Evolutionary conservation across 345 rosid species (phyloP).

Genomic region (Hibiscus mutabilis): DNA sequence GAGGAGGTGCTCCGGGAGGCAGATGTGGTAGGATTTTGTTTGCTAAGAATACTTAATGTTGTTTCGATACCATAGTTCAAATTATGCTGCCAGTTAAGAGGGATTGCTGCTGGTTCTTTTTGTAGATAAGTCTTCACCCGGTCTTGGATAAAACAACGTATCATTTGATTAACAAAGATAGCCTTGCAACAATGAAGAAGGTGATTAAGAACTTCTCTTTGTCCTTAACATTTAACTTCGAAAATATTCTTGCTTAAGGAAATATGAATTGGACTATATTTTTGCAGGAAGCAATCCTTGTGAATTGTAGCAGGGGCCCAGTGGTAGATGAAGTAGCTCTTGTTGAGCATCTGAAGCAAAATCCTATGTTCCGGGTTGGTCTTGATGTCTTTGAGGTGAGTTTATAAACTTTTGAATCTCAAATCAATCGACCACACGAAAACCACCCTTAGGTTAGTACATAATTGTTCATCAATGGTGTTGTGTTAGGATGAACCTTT

Average conservation of each 20-base stretch:
- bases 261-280: background rate
- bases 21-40: slow-evolving; percentile 52
- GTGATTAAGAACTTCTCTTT: slow-evolving; percentile 23
- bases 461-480: background rate
- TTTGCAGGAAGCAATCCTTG: slow-evolving; percentile 81
- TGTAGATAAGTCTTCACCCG: slow-evolving; percentile 95
- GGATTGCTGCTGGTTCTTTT: slow-evolving; percentile 11
- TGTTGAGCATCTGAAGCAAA: slow-evolving; percentile 74
- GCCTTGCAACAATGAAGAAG: slow-evolving; percentile 90
- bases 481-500: slow-evolving; percentile 75
- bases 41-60: background rate
- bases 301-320: slow-evolving; percentile 94
- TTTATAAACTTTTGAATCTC: background rate
- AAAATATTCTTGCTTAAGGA: background rate
- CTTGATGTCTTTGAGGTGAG: slow-evolving; percentile 96
- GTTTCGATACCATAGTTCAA: background rate
- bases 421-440: background rate
- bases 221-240: background rate
- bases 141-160: slow-evolving; percentile 88
- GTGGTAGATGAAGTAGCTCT: slow-evolving; percentile 92
- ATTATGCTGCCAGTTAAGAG: slow-evolving; percentile 8
- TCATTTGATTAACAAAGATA: slow-evolving; percentile 90
- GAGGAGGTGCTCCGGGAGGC: slow-evolving; percentile 89
- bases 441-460: background rate
- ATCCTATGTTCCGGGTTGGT: slow-evolving; percentile 96